These are phyloP conservation scores for Aspergillus unguis DNA, from an alignment of 2,329 filamentous ascomycete genomes.

Conservation along the genomic window DNA sequence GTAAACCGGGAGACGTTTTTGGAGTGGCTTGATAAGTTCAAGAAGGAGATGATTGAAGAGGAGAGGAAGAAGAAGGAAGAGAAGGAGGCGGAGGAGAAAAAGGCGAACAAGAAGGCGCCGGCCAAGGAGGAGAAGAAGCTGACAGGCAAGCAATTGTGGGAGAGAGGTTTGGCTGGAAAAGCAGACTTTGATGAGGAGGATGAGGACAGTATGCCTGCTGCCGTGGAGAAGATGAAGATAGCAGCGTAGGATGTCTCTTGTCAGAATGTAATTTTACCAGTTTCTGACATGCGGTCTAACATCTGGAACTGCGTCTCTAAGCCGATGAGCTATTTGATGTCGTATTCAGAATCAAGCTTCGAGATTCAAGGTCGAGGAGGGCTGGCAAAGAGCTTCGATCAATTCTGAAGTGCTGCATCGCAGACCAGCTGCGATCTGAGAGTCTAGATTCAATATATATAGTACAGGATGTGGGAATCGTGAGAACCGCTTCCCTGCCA, in stretches of 20 bases:
- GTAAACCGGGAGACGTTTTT: slow-evolving; percentile 86
- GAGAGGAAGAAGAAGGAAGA: slow-evolving; percentile 65
- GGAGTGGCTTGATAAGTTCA: slow-evolving; percentile 75
- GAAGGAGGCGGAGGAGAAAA: slow-evolving; percentile 73
- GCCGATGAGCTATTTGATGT: neutral
- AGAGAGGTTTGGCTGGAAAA: slow-evolving; percentile 66
- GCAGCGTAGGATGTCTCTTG: slow-evolving; percentile 46
- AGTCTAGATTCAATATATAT: neutral
- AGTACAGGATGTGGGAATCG: too few relatives aligned
- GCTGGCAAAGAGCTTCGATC: neutral
- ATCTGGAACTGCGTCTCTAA: neutral
- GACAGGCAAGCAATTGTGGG: slow-evolving; percentile 74
- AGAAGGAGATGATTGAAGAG: slow-evolving; percentile 74
- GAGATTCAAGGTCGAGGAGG: too few relatives aligned
- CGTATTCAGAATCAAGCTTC: neutral
- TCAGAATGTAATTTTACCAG: slow-evolving; percentile 8
- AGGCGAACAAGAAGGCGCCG: slow-evolving; percentile 72
- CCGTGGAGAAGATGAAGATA: slow-evolving; percentile 69
- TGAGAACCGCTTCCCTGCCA: too few relatives aligned
- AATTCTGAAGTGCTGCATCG: neutral
- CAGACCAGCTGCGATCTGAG: neutral
- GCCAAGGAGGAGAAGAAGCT: slow-evolving; percentile 66
- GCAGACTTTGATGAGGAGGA: slow-evolving; percentile 65
- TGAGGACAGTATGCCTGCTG: slow-evolving; percentile 57
- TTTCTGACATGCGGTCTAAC: neutral